Conservation (phyloP, 140 eudicot genomes). For the Senecio squalidus region DNA sequence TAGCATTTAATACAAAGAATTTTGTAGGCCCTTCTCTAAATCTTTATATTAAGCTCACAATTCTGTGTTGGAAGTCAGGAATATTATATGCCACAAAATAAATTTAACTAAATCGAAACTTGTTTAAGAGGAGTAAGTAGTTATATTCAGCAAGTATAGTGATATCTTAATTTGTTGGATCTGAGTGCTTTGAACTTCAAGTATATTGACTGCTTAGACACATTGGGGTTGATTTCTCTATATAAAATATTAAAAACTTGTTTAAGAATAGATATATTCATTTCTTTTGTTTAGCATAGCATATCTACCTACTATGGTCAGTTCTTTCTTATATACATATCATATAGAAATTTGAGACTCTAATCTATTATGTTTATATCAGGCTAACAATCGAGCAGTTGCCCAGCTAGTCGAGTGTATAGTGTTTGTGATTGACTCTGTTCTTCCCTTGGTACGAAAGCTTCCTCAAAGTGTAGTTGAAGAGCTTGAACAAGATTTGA, state of each 20-base stretch:
- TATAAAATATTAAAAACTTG: not conserved
- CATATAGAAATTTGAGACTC: not conserved
- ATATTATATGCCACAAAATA: no score
- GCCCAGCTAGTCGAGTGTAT: constrained; percentile 92
- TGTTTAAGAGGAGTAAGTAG: not conserved
- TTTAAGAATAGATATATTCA: no score
- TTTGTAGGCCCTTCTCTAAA: no score
- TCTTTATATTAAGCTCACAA: no score
- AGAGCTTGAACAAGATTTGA: constrained; percentile 91
- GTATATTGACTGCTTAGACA: constrained; percentile 2
- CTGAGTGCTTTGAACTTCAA: not conserved
- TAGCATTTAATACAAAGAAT: no score
- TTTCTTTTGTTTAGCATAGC: no score
- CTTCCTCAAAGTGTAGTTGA: constrained; percentile 79
- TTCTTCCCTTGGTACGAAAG: constrained; percentile 80
- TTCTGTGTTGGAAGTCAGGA: no score
- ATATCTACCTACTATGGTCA: not conserved
- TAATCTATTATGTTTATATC: constrained; percentile 33
- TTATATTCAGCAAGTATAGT: not conserved
- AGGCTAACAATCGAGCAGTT: constrained; percentile 79
- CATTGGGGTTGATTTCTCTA: not conserved
- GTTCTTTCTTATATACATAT: constrained; percentile 2
- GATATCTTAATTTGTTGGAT: not conserved
- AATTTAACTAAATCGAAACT: no score
- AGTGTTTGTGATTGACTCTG: constrained; percentile 82